Evolutionary conservation across 306 rosid species (phyloP).

Genomic region (Aeschynomene evenia): DNA sequence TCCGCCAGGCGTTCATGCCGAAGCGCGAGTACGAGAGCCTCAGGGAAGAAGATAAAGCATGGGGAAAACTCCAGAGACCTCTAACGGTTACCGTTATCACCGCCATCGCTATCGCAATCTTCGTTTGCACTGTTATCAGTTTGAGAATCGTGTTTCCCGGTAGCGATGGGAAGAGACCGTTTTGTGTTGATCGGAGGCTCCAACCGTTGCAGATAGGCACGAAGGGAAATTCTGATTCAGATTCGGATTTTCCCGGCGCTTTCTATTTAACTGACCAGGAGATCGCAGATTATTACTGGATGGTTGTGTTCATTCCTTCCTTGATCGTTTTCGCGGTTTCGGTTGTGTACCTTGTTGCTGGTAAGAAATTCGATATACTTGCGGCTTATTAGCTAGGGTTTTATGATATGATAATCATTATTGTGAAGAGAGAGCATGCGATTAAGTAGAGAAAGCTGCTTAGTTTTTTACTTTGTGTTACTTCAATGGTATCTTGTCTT

Average conservation of each 20-base stretch:
- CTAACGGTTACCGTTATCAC: conserved; percentile 33
- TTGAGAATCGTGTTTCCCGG: conserved; percentile 72
- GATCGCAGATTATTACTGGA: conserved; percentile 82
- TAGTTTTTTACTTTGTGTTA: background rate
- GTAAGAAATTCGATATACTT: conserved; percentile 39
- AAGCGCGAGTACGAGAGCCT: conserved; percentile 86
- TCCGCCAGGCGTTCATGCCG: conserved; percentile 94
- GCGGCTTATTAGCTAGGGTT: background rate
- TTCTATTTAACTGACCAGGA: conserved; percentile 87
- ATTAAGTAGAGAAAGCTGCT: background rate
- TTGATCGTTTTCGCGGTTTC: conserved; percentile 55
- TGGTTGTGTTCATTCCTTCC: conserved; percentile 87
- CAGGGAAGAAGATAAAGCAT: conserved; percentile 81
- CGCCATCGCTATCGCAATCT: conserved; percentile 37
- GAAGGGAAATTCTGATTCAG: conserved; percentile 45
- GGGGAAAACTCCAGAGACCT: conserved; percentile 85
- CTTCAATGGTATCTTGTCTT: background rate
- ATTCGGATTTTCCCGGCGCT: conserved; percentile 64
- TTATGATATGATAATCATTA: background rate
- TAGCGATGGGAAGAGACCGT: conserved; percentile 56
- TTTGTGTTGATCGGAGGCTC: conserved; percentile 68
- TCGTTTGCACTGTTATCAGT: conserved; percentile 52
- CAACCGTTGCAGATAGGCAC: conserved; percentile 50
- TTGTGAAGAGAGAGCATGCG: background rate
- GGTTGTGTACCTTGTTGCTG: conserved; percentile 68